These are phyloP conservation scores for Citrullus colocynthis DNA, from an alignment of 306 rosid species.

Conservation along the genomic window DNA sequence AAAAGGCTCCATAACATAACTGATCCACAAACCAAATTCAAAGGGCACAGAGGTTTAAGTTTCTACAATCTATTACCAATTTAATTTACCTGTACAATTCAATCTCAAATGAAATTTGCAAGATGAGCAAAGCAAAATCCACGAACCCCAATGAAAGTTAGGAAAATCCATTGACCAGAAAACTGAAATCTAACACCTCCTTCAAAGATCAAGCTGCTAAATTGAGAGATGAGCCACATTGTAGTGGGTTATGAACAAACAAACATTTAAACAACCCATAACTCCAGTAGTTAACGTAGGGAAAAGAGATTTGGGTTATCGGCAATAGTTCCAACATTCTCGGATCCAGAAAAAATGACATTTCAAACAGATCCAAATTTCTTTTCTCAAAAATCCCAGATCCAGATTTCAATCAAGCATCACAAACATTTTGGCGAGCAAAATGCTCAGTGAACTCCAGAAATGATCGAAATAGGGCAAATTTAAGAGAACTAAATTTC, in stretches of 20 bases:
- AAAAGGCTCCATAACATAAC: too few relatives aligned
- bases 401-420: not conserved
- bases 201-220: not conserved
- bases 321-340: not conserved
- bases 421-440: not conserved
- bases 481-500: not conserved
- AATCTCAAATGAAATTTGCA: not conserved
- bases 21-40: not conserved
- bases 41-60: not conserved
- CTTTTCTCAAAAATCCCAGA: not conserved
- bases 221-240: not conserved
- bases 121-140: not conserved
- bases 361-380: not conserved
- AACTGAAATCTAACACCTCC: not conserved
- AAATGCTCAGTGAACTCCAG: not conserved
- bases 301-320: not conserved
- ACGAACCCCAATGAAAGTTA: not conserved
- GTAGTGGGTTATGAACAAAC: not conserved
- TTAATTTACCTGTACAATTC: not conserved
- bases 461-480: not conserved
- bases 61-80: not conserved
- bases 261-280: not conserved
- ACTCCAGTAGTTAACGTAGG: not conserved
- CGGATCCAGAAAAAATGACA: not conserved
- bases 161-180: not conserved